Evolutionary conservation across 164 flowering plant genomes (phyloP), one percentile per base, ranked within the genome.

Genomic region (Litsea cubeba): DNA sequence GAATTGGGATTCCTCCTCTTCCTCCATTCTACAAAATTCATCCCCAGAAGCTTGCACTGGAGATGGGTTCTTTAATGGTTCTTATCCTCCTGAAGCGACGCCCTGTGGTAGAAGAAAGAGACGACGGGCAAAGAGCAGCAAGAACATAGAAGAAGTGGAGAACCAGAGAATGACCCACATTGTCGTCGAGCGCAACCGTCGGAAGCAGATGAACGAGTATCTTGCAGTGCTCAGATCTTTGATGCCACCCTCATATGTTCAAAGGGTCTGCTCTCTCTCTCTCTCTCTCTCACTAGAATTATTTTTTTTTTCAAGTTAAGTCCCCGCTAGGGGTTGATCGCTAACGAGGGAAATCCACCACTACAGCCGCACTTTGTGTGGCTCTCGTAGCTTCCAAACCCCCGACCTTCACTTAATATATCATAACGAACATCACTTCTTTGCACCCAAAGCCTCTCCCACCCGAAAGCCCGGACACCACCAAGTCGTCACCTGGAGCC

Each of bases 151-250:
- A 75, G 89, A 88, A 50, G 80, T 86, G 15, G 89, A 88, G 81
- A 86, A 75, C 68, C 91, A 88, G 74, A 83, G 91, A 71, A 86
- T 86, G 87, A 88, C 87, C 70, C 91, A 88, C 85, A 88, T 88
- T 76, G 87, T 86, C 2, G 87, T 85, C 12, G 91, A 88, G 74
- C 78, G 91, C 26, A 88, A 88, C 72, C 81, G 91, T 15, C 83
- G 91, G 64, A 76, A 81, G 23, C 89, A 86, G 80, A 86, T 88
- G 91, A 88, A 86, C 22, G 88, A 88, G 68, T 85, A 88, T 60
- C 87, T 88, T 22, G 70, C 88, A 25, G 76, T 85, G 15, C 84
- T 88, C 70, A 77, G 91, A 0, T 81, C 88, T 54, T 60, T 88
- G 62, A 88, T 88, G 89, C 91, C 91, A 1, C 30, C 81, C 28